Conservation (phyloP, 805 yeast genomes). For the Candida lessepsii region DNA sequence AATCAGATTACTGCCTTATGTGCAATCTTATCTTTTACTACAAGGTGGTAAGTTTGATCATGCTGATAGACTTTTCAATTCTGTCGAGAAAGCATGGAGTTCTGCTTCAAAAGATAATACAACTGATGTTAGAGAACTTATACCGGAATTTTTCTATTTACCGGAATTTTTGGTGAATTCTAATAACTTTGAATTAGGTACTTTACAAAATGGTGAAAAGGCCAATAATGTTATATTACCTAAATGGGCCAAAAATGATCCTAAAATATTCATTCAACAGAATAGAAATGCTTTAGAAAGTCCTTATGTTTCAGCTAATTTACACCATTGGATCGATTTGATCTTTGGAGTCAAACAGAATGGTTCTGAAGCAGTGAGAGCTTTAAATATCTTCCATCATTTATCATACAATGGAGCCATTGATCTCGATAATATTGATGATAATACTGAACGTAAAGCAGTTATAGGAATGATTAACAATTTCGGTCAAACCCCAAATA, state of each 20-base stretch:
- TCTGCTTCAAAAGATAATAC: conserved; percentile 79
- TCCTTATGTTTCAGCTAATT: conserved; percentile 69
- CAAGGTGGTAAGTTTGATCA: conserved; percentile 91
- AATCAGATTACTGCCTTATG: conserved; percentile 77
- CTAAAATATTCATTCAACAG: conserved; percentile 66
- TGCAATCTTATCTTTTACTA: conserved; percentile 68
- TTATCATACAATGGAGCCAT: conserved; percentile 83
- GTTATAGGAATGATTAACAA: conserved; percentile 83
- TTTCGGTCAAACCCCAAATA: conserved; percentile 87
- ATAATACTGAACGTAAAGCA: conserved; percentile 72
- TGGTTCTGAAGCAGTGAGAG: conserved; percentile 64
- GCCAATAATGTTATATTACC: conserved; percentile 71
- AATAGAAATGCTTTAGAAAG: conserved; percentile 85
- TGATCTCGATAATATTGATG: conserved; percentile 68
- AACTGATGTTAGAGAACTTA: conserved; percentile 84
- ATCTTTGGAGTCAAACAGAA: conserved; percentile 79
- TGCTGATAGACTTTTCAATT: conserved; percentile 77
- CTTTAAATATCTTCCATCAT: conserved; percentile 79
- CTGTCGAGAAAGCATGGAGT: conserved; percentile 74
- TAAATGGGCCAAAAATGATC: conserved; percentile 80
- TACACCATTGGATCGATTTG: conserved; percentile 84
- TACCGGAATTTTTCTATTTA: conserved; percentile 80
- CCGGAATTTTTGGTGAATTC: conserved; percentile 74
- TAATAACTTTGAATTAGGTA: conserved; percentile 69
- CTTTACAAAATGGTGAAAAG: conserved; percentile 57